phyloP scores from a whole-genome alignment of 208 protist species.

The Leptomonas seymouri region DNA sequence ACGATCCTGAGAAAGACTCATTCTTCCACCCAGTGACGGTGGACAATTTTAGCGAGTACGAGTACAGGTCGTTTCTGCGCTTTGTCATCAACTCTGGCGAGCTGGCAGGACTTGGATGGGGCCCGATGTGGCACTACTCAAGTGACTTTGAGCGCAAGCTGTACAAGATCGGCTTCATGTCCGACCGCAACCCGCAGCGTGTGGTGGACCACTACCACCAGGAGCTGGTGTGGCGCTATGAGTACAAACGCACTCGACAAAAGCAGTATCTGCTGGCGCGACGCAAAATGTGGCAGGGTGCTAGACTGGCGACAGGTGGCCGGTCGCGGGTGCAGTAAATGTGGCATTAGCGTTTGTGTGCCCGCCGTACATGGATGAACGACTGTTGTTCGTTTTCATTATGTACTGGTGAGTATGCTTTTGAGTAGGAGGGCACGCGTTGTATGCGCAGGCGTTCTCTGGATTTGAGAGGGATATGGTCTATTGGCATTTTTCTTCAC shows the following conservation, averaged over 20 bases:
- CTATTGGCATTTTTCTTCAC: too few relatives aligned
- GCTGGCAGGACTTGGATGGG: conserved; percentile 91
- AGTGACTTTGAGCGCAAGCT: conserved; percentile 92
- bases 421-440: neutral
- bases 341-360: neutral
- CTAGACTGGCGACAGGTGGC: neutral
- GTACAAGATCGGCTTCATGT: conserved; percentile 94
- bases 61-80: conserved; percentile 85
- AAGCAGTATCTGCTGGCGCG: conserved; percentile 89
- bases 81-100: conserved; percentile 92
- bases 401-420: neutral
- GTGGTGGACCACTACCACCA: conserved; percentile 94
- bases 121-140: conserved; percentile 91
- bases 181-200: conserved; percentile 83
- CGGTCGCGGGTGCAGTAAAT: conserved; percentile 5
- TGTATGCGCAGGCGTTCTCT: neutral
- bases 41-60: conserved; percentile 92
- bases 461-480: too few relatives aligned
- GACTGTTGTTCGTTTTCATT: conserved; percentile 7
- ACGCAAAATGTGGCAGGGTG: conserved; percentile 34
- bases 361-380: neutral
- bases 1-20: conserved; percentile 88
- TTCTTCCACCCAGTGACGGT: conserved; percentile 88
- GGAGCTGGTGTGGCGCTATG: conserved; percentile 90
- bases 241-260: conserved; percentile 89